Base-by-base conservation (phyloP, 2,329 filamentous ascomycete genomes). In the Hysterium pulicare region DNA sequence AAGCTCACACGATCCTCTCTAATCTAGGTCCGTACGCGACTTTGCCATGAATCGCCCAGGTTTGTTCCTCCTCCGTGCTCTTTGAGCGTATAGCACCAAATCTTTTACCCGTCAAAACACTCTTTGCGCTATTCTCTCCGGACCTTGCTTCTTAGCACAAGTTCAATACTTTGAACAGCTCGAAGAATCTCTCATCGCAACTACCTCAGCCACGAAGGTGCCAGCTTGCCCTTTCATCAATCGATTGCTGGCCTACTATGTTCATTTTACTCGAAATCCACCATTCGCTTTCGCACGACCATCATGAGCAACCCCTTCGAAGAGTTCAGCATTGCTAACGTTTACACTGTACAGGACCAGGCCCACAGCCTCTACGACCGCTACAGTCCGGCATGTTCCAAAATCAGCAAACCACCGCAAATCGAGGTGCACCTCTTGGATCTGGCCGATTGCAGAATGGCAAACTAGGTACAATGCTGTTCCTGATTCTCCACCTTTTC, bases 311-410 rank as follows among this genome's bases (percentile, higher is more conserved):
- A n/a, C n/a, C n/a, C n/a, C n/a, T n/a, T n/a, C n/a, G n/a, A n/a
- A n/a, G n/a, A n/a, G n/a, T n/a, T n/a, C n/a, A n/a, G n/a, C n/a
- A n/a, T n/a, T n/a, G n/a, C n/a, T n/a, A n/a, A n/a, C n/a, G n/a
- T n/a, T n/a, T n/a, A n/a, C n/a, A n/a, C n/a, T n/a, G n/a, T n/a
- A 50, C 54, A 78, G 75, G 69, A 55, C 68, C 71, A 47, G 69
- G 71, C 54, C 69, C 72, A 49, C 74, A 77, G 63, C 68, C 71
- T 51, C 59, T 79, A 51, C 72, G 75, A 61, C 70, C 69, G 46
- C 74, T 79, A 64, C 71, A 74, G 47, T 71, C 74, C 56, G 68
- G 65, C 44, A 67, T 72, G 60, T 81, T 79, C 60, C 71, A 73
- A 57, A 62, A 69, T 50, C 75, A 72, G 55, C 74, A 76, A 61